Evolutionary conservation across 2,329 filamentous ascomycete genomes (phyloP), one percentile per base, ranked within the genome.

Genomic region (Pseudopithomyces chartarum): DNA sequence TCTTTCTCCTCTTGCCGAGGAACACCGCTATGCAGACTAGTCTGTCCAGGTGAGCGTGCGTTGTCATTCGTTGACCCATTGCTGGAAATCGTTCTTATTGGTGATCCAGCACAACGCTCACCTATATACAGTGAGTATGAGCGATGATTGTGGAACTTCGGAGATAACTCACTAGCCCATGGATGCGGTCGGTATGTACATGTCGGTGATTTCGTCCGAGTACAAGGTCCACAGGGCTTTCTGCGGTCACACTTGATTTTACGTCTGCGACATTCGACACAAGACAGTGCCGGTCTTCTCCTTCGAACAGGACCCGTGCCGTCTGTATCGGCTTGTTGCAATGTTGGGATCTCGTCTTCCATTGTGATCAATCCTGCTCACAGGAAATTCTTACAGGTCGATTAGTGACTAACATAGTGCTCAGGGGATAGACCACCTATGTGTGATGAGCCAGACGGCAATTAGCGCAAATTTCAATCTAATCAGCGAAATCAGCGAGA

Each of bases 211-310:
- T 66, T 62, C 19, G 54, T 64, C 12, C 56, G 55, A 12, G 58
- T 59, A 47, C 69, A 73, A 19, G 62, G 61, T 29, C 58, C 59
- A 55, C 69, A 73, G 8, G 67, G 69, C 52, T 59, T 66, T 15
- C 60, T 51, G 15, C 65, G 61, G 55, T 73, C 65, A 47, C 70
- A 73, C 54, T 64, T 70, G 19, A 71, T 66, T 47, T 74, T 74
- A 36, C 68, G 58, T 54, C 57, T 61, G 29, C 69, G 61, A 48
- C 69, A 74, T 56, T 72, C 65, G 2, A 69, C 61, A 51, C 69
- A 73, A 8, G 69, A 68, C 13, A 73, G 57, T 8, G 71, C 67
- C 23, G 68, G 66, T 45, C 67, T 58, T 23, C 69, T 61, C 22
- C 66, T 64, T 53, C 68, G 71, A 6, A 56, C 49, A 11, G 64